Evolutionary conservation across 768 basidiomycete genomes (phyloP).

Genomic region (Kondoa malvinella): DNA sequence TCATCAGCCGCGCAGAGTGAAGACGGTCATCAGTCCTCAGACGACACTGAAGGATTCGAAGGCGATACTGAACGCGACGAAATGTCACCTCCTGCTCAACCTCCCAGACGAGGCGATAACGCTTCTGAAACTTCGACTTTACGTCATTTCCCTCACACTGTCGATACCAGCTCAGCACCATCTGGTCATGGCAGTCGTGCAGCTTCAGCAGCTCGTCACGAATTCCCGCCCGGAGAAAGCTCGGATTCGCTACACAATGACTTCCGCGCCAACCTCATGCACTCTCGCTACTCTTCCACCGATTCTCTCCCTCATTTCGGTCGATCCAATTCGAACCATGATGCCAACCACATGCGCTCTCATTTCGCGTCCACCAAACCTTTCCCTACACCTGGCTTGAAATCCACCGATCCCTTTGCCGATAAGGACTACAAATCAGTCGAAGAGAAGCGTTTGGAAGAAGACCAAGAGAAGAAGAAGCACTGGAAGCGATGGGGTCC

Average conservation of each 20-base stretch:
- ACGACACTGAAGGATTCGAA: background rate
- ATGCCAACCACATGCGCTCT: background rate
- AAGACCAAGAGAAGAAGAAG: conserved; percentile 57
- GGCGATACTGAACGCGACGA: background rate
- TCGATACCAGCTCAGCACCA: no score
- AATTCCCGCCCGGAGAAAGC: background rate
- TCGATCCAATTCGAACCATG: background rate
- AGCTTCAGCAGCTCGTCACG: background rate
- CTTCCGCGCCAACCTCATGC: background rate
- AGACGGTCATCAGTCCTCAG: background rate
- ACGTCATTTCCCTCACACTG: background rate
- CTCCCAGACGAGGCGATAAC: background rate
- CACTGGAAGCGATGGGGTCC: conserved; percentile 99
- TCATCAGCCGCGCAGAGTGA: background rate
- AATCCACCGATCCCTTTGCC: conserved; percentile 4
- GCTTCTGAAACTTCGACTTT: background rate
- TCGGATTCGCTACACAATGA: background rate
- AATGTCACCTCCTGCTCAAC: no score
- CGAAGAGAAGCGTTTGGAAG: conserved; percentile 63
- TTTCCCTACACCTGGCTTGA: conserved; percentile 28
- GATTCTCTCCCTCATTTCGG: background rate
- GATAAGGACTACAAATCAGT: conserved; percentile 11
- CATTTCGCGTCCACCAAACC: conserved; percentile 14
- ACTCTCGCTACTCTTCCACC: background rate
- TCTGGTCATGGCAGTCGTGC: no score